A percentile compares a stretch with the other conserved stretches of the same genome.
phyloP scores from a whole-genome alignment of 1,284 basidiomycete genomes.

The Boletus semigastroideus region DNA sequence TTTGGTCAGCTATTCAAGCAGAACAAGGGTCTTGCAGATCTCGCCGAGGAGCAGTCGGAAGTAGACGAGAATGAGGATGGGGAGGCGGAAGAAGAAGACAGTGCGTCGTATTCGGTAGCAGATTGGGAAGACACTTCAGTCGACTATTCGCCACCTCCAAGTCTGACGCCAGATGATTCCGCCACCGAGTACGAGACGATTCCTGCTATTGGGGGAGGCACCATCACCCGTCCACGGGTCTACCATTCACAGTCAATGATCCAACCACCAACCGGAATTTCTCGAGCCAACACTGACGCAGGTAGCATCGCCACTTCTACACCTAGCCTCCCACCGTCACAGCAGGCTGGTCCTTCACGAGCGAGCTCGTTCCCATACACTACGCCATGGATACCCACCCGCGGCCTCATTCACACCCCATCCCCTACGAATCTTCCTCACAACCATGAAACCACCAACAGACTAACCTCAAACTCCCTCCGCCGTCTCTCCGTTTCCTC shows the following conservation, averaged over 20 bases:
- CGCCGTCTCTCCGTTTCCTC: conserved; percentile 50
- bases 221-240: conserved; percentile 70
- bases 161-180: conserved; percentile 30
- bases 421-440: conserved; percentile 27
- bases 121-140: conserved; percentile 64
- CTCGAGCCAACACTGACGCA: conserved; percentile 7
- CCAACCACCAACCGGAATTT: conserved; percentile 41
- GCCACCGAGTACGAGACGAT: conserved; percentile 64
- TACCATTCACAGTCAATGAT: conserved; percentile 73
- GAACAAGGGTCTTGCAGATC: conserved; percentile 72
- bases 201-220: conserved; percentile 77
- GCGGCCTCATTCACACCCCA: conserved; percentile 33
- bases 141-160: conserved; percentile 36
- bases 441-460: conserved; percentile 27
- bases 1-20: conserved; percentile 72
- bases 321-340: conserved; percentile 16
- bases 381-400: conserved; percentile 23
- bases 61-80: conserved; percentile 48
- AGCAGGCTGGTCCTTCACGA: conserved; percentile 17
- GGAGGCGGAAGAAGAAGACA: conserved; percentile 45
- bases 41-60: conserved; percentile 66
- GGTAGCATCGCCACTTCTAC: conserved; percentile 5
- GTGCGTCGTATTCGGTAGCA: conserved; percentile 54
- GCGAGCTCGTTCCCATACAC: conserved; percentile 7
- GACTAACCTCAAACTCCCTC: conserved; percentile 24